Evolutionary conservation across 2,329 filamentous ascomycete genomes (phyloP), one percentile per base, ranked within the genome.

Genomic region (Cephalotrichum gorgonifer): DNA sequence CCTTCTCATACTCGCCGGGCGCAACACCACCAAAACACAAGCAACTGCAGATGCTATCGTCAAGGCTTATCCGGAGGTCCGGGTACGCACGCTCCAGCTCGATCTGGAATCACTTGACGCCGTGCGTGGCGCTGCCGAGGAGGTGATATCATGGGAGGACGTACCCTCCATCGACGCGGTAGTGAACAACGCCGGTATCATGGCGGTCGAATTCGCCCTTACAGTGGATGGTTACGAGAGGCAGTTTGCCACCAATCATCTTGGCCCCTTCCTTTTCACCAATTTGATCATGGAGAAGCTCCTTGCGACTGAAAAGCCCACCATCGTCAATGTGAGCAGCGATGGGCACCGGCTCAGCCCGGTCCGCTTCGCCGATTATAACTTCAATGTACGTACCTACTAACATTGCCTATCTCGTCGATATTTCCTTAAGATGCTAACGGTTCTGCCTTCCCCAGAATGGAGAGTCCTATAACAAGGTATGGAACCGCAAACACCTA

Each of bases 251-350:
- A 63, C 59, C 1, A 68, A 68, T 31, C 64, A 70, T 28, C 49
- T 70, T 2, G 66, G 64, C 0, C 67, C 60, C 4, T 70, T 70
- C 44, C 54, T 70, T 0, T 62, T 69, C 17, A 67, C 66, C 3
- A 69, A 69, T 47, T 52, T 67, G 4, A 54, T 69, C 44, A 57
- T 67, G 43, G 50, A 54, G 0, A 66, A 63, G 51, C 43, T 63
- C 2, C 47, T 63, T 0, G 55, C 57, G 1, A 47, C 62, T 1
- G 12, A 51, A 2, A 51, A 50, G 6, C 56, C 64, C 1, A 59
- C 68, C 1, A 51, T 76, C 7, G 64, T 76, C 20, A 72, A 65
- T 51, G 58, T 76, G 7, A 64, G 64, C 25, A 73, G 71, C 54
- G 58, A 66, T 28, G 71, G 70, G 2, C 64, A 75, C 52, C 60